Conservation (phyloP, 495 filamentous ascomycete species). For the Talaromyces stipitatus region DNA sequence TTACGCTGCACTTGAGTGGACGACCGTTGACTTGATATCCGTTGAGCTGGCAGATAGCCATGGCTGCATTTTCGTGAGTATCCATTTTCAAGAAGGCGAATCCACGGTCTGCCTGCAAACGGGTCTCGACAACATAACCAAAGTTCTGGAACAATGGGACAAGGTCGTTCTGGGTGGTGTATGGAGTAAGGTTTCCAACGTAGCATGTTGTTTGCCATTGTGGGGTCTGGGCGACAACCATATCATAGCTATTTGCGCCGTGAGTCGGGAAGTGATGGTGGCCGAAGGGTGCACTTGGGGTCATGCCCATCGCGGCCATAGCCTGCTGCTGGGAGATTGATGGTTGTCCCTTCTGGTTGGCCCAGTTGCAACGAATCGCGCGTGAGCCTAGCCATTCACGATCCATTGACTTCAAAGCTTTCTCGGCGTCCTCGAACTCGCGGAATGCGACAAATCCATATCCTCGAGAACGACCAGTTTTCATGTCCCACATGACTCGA, state of each 20-base stretch:
- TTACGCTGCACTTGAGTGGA: constrained; percentile 95
- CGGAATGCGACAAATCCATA: constrained; percentile 99
- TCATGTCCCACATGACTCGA: constrained; percentile 99
- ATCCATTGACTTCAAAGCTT: constrained; percentile 95
- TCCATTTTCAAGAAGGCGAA: constrained; percentile 99
- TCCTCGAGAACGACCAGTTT: constrained; percentile 93
- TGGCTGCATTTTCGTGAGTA: constrained; percentile 93
- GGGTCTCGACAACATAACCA: constrained; percentile 92
- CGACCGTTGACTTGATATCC: constrained; percentile 97
- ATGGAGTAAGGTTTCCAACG: constrained; percentile 95
- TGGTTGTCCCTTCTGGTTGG: constrained; percentile 98
- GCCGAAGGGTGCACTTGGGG: constrained; percentile 90
- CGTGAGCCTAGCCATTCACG: constrained; percentile 99
- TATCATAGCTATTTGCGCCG: constrained; percentile 93
- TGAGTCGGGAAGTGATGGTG: constrained; percentile 98
- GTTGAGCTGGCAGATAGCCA: constrained; percentile 96
- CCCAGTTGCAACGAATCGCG: constrained; percentile 99
- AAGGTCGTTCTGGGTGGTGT: constrained; percentile 92
- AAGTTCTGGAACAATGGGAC: constrained; percentile 98
- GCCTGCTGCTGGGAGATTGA: constrained; percentile 96
- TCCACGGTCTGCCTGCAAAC: constrained; percentile 95
- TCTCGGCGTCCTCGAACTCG: constrained; percentile 88
- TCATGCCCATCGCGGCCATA: constrained; percentile 98
- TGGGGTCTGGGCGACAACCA: constrained; percentile 95
- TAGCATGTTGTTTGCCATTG: constrained; percentile 99